Evolutionary conservation across 495 filamentous ascomycete species (phyloP), one percentile per base, ranked within the genome.

Genomic region (Penicillium malachiteum): DNA sequence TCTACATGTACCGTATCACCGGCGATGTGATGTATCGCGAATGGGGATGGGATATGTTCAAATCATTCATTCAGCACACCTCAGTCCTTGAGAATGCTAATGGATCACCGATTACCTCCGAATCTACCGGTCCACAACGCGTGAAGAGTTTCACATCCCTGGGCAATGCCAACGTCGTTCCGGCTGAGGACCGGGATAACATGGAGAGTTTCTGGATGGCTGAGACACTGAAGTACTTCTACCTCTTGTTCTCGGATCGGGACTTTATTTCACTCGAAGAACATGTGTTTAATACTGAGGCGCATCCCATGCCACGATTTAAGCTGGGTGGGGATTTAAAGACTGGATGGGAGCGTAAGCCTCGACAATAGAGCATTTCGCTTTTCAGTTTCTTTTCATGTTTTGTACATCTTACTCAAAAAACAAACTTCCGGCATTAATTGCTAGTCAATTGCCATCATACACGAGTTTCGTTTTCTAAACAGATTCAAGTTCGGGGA

Each of bases 41-140:
- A 57, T 97, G 94, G 94, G 94, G 95, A 7, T 99, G 94, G 94
- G 86, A 95, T 57, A 97, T 97, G 83, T 99, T 99, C 76, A 85
- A 92, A 73, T 83, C 86, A 1, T 97, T 99, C 69, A 75, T 92
- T 65, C 85, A 88, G 57, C 83, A 96, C 68, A 95, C 88, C 0
- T 81, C 85, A 1, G 85, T 95, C 3, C 73, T 81, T 16, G 88
- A 90, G 26, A 81, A 26, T 26, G 21, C 21, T 26, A 4, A 26
- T 26, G 21, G 21, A 26, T 26, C 21, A 26, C 21, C 21, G 4
- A 2, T 26, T 26, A 26, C 21, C 21, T 2, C 21, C 4, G 21
- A 26, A 4, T 26, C 21, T 26, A 26, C 21, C 4, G 21, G 21
- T 2, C 7, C 21, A 16, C 35, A 45, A 35, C 71, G 71, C 10